Evolutionary conservation across 2,329 filamentous ascomycete genomes (phyloP).

Genomic region (Colletotrichum neosansevieriae): DNA sequence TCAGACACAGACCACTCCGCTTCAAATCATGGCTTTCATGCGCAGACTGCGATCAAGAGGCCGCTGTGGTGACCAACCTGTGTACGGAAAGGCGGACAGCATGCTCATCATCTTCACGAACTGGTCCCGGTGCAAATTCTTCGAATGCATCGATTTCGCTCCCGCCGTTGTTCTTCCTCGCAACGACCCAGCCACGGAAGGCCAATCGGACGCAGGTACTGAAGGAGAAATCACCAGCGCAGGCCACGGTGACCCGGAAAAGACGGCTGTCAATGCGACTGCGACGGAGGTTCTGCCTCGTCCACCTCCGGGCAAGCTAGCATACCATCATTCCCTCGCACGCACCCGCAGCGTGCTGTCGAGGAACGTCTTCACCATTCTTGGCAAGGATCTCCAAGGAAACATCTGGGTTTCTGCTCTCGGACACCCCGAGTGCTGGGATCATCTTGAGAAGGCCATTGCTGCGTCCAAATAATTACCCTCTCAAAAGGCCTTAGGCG

Average conservation of each 20-base stretch:
- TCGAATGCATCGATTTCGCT: conserved; percentile 52
- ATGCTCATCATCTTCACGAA: conserved; percentile 54
- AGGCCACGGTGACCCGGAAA: conserved; percentile 17
- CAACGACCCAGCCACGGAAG: background rate
- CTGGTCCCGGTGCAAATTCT: conserved; percentile 53
- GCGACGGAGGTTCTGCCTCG: background rate
- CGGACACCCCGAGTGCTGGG: conserved; percentile 45
- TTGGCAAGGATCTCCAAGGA: conserved; percentile 46
- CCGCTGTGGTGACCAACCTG: conserved; percentile 41
- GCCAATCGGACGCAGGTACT: background rate
- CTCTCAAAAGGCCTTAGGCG: too few species aligned
- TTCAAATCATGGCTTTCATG: conserved; percentile 48
- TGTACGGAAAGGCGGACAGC: conserved; percentile 49
- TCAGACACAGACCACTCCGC: conserved; percentile 49
- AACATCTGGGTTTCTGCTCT: conserved; percentile 47
- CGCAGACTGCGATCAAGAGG: conserved; percentile 41
- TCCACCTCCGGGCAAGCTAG: conserved; percentile 35
- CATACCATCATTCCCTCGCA: conserved; percentile 36
- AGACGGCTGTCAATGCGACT: conserved; percentile 2
- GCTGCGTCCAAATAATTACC: background rate
- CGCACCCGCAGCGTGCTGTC: conserved; percentile 34
- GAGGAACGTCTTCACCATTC: conserved; percentile 36
- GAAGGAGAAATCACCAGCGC: conserved; percentile 2
- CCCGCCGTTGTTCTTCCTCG: conserved; percentile 45
- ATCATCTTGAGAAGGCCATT: conserved; percentile 44